Evolutionary conservation across 2,329 filamentous ascomycete genomes (phyloP).

Genomic region (Mycosphaerella sp.): DNA sequence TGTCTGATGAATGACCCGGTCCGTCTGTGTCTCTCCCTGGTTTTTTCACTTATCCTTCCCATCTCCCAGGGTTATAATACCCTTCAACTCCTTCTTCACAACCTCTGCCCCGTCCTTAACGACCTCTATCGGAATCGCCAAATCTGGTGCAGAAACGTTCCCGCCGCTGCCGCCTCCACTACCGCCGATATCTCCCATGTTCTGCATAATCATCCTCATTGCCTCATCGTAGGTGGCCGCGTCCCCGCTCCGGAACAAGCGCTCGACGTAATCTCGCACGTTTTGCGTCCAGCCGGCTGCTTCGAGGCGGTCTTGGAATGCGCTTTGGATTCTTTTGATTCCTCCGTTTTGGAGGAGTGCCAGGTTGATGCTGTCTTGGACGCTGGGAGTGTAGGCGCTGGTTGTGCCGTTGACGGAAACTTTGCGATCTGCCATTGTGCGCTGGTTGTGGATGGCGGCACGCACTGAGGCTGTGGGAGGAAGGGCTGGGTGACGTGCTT

Average conservation of each 20-base stretch:
- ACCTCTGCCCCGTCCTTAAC: constrained; percentile 48
- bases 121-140: constrained; percentile 35
- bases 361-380: constrained; percentile 39
- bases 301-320: constrained; percentile 50
- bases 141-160: constrained; percentile 20
- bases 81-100: constrained; percentile 43
- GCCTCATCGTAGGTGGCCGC: constrained; percentile 53
- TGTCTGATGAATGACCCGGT: background rate
- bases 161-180: constrained; percentile 8
- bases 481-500: background rate
- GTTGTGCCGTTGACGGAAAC: constrained; percentile 39
- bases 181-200: constrained; percentile 31
- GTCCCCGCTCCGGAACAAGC: constrained; percentile 52
- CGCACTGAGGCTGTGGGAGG: background rate
- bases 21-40: background rate
- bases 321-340: constrained; percentile 51
- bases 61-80: constrained; percentile 22
- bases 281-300: constrained; percentile 54
- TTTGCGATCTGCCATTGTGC: constrained; percentile 13
- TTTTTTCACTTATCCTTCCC: constrained; percentile 7
- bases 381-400: constrained; percentile 34
- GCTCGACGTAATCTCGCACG: constrained; percentile 49
- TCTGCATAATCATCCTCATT: constrained; percentile 47
- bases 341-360: constrained; percentile 44
- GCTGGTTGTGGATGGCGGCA: background rate